Base-by-base conservation (phyloP, 176 grass and related monocot genomes). In the Eleusine indica region DNA sequence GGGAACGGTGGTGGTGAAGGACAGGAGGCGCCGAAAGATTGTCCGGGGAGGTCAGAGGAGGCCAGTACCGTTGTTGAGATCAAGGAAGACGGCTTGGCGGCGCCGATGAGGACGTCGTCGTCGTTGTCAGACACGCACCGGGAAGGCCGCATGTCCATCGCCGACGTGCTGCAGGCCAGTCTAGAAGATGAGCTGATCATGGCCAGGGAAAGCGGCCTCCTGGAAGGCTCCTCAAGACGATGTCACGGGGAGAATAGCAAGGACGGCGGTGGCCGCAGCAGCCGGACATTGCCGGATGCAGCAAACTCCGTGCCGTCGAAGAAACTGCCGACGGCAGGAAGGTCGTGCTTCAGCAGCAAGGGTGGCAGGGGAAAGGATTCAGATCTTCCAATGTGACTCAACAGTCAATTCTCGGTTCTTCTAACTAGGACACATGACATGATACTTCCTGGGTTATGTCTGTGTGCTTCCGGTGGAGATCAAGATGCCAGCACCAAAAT, bases 111-210 rank as follows among this genome's bases (percentile, higher is more conserved):
- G 78, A 28, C 61, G 74, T 83, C 88, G 6, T 79, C 83, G 21
- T 81, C 88, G 9, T 70, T 86, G 42, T 85, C 91, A 2, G 88
- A 93, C 62, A 81, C 79, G 39, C 74, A 85, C 51, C 80, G 40
- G 5, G 88, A 83, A 7, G 85, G 74, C 29, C 88, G 81, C 18
- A 71, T 94, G 80, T 92, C 89, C 44, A 96, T 96, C 5, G 91
- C 89, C 25, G 88, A 94, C 62, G 91, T 99, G 35, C 81, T 99
- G 86, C 85, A 77, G 86, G 77, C 70, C 40, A 96, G 88, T 76
- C 69, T 89, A 38, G 93, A 99, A 60, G 97, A 96, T 12, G 90
- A 95, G 69, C 76, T 84, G 68, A 73, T 88, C 29, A 86, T 84
- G 62, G 97, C 85, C 19, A 88, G 88, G 88, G 95, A 91, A 76